Conservation (phyloP, 2,329 filamentous ascomycete genomes). For the Hymenoscyphus salicellus region DNA sequence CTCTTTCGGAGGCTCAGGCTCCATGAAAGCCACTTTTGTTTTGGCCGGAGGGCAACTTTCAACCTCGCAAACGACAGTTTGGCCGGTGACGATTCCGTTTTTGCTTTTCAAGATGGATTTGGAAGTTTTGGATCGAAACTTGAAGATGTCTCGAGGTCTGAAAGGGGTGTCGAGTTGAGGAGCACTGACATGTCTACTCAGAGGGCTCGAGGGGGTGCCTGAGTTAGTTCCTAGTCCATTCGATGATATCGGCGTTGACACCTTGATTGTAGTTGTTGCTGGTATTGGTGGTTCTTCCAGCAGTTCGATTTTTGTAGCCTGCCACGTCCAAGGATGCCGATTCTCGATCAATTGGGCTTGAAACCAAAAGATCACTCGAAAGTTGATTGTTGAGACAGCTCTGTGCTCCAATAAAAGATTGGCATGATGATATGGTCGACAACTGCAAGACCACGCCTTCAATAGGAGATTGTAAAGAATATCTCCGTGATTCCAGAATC, state of each 20-base stretch:
- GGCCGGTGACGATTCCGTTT: neutral
- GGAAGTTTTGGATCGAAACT: neutral
- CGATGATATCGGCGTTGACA: neutral
- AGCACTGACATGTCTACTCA: neutral
- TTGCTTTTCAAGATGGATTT: neutral
- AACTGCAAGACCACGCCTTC: constrained; percentile 19
- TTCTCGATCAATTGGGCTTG: constrained; percentile 7
- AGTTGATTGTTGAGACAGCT: constrained; percentile 11
- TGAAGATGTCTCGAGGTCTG: neutral
- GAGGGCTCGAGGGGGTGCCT: neutral
- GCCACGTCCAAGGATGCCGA: constrained; percentile 14
- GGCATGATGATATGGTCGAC: constrained; percentile 18
- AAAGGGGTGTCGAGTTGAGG: neutral
- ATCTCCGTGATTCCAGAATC: constrained; percentile 20
- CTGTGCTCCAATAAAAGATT: constrained; percentile 18
- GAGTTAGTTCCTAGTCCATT: neutral
- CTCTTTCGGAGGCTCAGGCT: neutral
- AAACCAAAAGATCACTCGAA: constrained; percentile 19
- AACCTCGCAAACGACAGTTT: neutral
- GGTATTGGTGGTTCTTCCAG: constrained; percentile 8
- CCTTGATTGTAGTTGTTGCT: neutral
- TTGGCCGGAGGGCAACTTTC: neutral
- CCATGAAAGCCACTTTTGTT: constrained; percentile 12
- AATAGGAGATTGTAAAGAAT: constrained; percentile 14
- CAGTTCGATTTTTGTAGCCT: constrained; percentile 18